Evolutionary conservation across 306 rosid species (phyloP), one percentile per base, ranked within the genome.

Genomic region (Cucurbita argyrosperma): DNA sequence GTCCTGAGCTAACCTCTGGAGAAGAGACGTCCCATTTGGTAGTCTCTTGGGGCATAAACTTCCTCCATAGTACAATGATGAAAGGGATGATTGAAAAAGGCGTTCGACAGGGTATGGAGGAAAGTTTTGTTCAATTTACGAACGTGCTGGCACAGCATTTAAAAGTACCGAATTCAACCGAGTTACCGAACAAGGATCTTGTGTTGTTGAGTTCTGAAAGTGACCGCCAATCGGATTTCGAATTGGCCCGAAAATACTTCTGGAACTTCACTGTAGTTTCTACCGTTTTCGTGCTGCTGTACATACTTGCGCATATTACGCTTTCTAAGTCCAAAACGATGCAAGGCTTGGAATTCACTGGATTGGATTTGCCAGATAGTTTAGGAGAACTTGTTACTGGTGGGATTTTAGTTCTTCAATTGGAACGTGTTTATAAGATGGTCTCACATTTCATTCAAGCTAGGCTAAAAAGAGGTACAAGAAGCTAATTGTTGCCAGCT

Each of bases 331-430:
- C 88, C 26, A 81, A 84, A 40, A 65, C 43, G 67, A 76, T 50
- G 43, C 90, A 68, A 75, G 96, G 97, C 67, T 82, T 90, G 83
- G 98, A 94, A 67, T 85, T 89, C 74, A 26, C 63, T 18, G 98
- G 97, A 76, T 69, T 94, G 68, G 96, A 94, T 74, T 80, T 94
- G 81, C 98, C 98, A 18, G 96, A 94, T 79, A 90, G 85, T 78
- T 66, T 89, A 4, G 97, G 96, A 59, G 97, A 94, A 79, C 75
- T 94, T 43, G 55, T 94, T 79, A 80, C 87, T 14, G 71, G 92
- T 83, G 96, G 90, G 71, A 74, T 90, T 76, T 80, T 90, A 35
- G 71, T 83, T 79, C 75, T 87, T 67, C 94, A 82, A 75, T 76
- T 89, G 79, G 82, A 84, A 45, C 94, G 85, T 57, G 80, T 88